Conservation (phyloP, 768 basidiomycete species). For the Lentinula sp. region DNA sequence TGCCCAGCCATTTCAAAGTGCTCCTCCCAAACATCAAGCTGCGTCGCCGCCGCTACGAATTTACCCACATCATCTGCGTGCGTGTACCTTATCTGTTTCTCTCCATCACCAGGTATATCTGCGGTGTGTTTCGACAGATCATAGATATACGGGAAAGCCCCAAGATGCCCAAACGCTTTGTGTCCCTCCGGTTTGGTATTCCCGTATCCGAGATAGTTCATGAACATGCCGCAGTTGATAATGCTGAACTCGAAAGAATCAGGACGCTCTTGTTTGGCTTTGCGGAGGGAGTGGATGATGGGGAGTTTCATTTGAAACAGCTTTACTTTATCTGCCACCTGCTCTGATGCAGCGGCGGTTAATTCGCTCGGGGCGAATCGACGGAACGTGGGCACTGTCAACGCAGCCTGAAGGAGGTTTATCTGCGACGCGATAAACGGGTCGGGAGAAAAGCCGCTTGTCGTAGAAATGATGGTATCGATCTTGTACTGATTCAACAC, state of each 20-base stretch:
- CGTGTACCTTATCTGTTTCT: neutral
- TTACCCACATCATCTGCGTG: conserved; percentile 2
- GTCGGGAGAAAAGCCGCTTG: neutral
- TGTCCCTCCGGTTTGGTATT: conserved; percentile 1
- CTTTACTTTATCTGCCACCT: neutral
- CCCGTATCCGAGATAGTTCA: conserved; percentile 2
- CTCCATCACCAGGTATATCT: conserved; percentile 5
- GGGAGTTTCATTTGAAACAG: neutral
- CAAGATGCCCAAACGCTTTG: neutral
- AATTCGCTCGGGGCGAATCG: conserved; percentile 5
- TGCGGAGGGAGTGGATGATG: neutral
- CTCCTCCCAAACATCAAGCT: conserved; percentile 3
- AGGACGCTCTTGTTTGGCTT: neutral
- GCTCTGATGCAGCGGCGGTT: neutral
- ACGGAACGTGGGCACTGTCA: neutral
- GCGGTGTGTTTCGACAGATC: conserved; percentile 1
- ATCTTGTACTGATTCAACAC: neutral
- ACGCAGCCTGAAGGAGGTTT: neutral
- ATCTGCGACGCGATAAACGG: neutral
- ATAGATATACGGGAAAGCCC: neutral
- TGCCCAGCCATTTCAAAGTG: conserved; percentile 1
- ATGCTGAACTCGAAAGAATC: conserved; percentile 1
- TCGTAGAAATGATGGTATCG: conserved; percentile 5
- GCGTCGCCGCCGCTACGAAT: conserved; percentile 1
- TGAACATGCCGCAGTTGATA: neutral